These are phyloP conservation scores for Hyphopichia buzzinii DNA, from an alignment of 1,139 yeast genomes.

Conservation along the genomic window DNA sequence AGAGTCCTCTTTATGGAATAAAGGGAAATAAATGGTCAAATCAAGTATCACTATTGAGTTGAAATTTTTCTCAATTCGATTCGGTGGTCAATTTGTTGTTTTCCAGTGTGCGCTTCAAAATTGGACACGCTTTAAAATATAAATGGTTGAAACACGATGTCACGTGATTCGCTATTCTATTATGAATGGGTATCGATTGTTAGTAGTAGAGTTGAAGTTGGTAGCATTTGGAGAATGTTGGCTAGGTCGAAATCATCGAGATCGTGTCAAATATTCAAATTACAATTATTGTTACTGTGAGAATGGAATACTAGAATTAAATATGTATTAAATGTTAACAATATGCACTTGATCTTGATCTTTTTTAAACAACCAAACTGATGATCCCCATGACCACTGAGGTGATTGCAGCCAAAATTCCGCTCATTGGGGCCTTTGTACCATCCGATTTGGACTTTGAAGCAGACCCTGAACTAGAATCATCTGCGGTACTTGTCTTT, in stretches of 20 bases:
- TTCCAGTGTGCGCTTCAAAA: neutral
- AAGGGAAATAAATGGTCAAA: neutral
- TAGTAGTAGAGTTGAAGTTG: too few relatives aligned
- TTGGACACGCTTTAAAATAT: conserved; percentile 11
- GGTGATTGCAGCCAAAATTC: conserved; percentile 4
- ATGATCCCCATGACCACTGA: conserved; percentile 21
- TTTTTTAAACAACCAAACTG: conserved; percentile 15
- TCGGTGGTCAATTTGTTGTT: conserved; percentile 9
- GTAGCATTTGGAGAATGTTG: too few relatives aligned
- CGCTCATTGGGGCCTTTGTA: neutral
- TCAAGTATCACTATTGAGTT: conserved; percentile 3
- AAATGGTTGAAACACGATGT: neutral
- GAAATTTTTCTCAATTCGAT: conserved; percentile 7
- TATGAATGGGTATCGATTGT: too few relatives aligned
- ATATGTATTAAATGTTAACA: too few relatives aligned
- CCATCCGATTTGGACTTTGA: conserved; percentile 3
- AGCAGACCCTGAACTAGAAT: conserved; percentile 7
- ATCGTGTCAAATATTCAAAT: too few relatives aligned
- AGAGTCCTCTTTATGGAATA: neutral
- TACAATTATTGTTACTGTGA: too few relatives aligned
- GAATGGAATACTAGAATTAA: too few relatives aligned
- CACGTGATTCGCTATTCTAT: too few relatives aligned
- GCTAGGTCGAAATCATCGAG: too few relatives aligned
- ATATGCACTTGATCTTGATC: neutral
- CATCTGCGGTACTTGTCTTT: conserved; percentile 8